phyloP scores from a whole-genome alignment of 805 yeast species.

The Yarrowia divulgata region DNA sequence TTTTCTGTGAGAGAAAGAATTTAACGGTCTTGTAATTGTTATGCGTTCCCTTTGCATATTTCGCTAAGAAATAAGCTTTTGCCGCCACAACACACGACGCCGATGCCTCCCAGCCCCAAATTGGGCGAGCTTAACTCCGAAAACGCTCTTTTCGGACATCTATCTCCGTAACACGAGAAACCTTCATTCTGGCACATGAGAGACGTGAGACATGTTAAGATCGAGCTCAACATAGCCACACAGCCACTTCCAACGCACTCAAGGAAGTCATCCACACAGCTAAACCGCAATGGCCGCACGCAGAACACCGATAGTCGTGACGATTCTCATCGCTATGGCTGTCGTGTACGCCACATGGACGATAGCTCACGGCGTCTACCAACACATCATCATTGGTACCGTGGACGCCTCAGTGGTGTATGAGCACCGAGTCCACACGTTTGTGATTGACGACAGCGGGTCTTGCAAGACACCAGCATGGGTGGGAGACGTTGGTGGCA shows the following conservation, averaged over 20 bases:
- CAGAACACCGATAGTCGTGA: neutral
- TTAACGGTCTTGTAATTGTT: constrained; percentile 2
- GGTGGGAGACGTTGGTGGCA: neutral
- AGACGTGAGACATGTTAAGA: neutral
- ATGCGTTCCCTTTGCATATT: constrained; percentile 2
- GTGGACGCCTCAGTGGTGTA: constrained; percentile 9
- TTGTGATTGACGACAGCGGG: neutral
- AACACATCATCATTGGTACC: constrained; percentile 1
- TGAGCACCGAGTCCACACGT: neutral
- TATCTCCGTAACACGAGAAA: constrained; percentile 5
- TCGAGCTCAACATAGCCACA: neutral
- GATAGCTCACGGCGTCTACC: neutral
- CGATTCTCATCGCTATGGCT: neutral
- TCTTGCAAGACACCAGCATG: constrained; percentile 1
- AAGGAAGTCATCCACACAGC: neutral
- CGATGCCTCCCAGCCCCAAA: constrained; percentile 8
- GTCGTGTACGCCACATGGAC: neutral
- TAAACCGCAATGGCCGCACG: neutral
- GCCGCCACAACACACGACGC: neutral
- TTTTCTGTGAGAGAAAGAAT: constrained; percentile 1
- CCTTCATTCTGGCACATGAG: neutral
- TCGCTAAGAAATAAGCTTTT: constrained; percentile 1
- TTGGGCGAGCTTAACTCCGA: neutral
- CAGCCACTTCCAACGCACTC: neutral
- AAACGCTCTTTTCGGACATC: neutral